Evolutionary conservation across 768 basidiomycete species (phyloP).

Genomic region (Hortiboletus flavorubellus): DNA sequence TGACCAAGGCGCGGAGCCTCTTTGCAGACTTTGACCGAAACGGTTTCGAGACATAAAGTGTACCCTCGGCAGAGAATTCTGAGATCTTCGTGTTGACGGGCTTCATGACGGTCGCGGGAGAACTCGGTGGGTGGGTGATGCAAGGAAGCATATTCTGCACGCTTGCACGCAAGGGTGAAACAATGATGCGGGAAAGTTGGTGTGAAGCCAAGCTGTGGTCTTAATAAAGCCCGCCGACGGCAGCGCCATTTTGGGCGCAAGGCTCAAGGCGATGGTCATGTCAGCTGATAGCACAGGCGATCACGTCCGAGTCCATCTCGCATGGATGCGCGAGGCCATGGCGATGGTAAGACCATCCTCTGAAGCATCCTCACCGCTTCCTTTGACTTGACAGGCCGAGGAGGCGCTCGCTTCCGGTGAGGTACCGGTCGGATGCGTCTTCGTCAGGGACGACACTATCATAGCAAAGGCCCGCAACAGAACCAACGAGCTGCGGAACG

Average conservation of each 20-base stretch:
- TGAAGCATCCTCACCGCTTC: background rate
- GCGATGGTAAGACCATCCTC: conserved; percentile 54
- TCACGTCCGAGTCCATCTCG: conserved; percentile 37
- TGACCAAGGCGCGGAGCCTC: conserved; percentile 77
- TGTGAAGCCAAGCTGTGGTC: background rate
- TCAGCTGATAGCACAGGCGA: background rate
- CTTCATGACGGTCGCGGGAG: conserved; percentile 14
- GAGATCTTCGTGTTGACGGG: background rate
- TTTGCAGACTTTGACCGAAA: conserved; percentile 71
- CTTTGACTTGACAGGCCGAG: conserved; percentile 54
- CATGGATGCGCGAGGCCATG: conserved; percentile 85
- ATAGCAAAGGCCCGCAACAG: conserved; percentile 89
- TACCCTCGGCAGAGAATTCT: conserved; percentile 53
- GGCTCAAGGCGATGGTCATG: background rate
- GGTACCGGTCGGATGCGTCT: conserved; percentile 96
- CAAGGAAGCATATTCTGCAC: background rate
- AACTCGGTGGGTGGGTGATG: conserved; percentile 3
- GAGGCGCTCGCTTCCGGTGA: conserved; percentile 84
- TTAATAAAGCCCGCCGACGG: background rate
- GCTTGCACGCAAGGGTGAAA: background rate
- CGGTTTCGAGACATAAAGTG: conserved; percentile 71
- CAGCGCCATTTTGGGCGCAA: background rate
- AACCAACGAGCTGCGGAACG: conserved; percentile 93
- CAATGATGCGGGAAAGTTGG: conserved; percentile 10
- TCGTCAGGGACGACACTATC: conserved; percentile 71